Conservation (phyloP, 768 basidiomycete genomes). For the Terana coerulea region DNA sequence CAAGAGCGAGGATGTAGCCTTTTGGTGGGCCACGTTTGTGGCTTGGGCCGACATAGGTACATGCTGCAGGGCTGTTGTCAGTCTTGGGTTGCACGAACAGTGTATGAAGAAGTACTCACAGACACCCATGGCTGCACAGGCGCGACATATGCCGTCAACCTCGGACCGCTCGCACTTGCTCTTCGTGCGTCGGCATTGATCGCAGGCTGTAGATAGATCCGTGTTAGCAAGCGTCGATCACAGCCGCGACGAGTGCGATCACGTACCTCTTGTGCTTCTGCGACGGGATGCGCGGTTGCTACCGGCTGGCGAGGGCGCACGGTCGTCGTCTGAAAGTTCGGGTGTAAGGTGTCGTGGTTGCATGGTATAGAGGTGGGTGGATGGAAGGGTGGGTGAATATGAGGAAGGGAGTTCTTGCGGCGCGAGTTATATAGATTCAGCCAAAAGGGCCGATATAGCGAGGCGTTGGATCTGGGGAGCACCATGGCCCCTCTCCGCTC, state of each 20-base stretch:
- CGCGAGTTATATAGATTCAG: constrained; percentile 6
- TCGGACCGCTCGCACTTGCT: constrained; percentile 32
- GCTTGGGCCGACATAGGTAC: constrained; percentile 25
- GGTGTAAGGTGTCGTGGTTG: constrained; percentile 19
- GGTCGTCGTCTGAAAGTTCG: constrained; percentile 26
- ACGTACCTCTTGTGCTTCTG: constrained; percentile 25
- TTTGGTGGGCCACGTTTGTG: constrained; percentile 34
- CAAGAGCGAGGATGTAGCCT: constrained; percentile 41
- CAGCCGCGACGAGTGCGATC: not conserved
- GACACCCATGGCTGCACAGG: constrained; percentile 26
- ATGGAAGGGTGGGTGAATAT: not conserved
- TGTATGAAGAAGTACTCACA: constrained; percentile 18
- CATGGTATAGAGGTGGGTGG: constrained; percentile 14
- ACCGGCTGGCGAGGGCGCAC: constrained; percentile 12
- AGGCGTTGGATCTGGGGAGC: not conserved
- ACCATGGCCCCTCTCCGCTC: not conserved
- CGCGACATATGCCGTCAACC: constrained; percentile 24
- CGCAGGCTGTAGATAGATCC: constrained; percentile 27
- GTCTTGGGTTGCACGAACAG: not conserved
- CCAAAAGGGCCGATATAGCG: not conserved
- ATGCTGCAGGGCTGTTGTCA: constrained; percentile 16
- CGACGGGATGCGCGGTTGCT: constrained; percentile 13
- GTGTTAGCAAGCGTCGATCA: not conserved
- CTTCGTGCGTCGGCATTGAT: constrained; percentile 35
- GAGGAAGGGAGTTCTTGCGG: not conserved